Base-by-base conservation (phyloP, 2,329 filamentous ascomycete species). In the Curvularia sp. region DNA sequence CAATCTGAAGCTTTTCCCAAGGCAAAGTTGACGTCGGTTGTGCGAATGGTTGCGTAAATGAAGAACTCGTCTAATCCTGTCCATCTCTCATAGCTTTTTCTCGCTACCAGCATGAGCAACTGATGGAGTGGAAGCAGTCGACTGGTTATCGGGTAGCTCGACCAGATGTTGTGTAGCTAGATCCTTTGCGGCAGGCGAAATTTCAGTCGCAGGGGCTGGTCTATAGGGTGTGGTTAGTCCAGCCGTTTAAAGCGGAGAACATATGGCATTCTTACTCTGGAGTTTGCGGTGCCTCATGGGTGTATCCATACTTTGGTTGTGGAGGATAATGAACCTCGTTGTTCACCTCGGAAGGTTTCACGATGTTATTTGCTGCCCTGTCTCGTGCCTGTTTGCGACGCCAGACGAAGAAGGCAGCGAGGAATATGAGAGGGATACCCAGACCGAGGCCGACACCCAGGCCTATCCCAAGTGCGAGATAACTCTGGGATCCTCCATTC, bases 391-490 rank as follows among this genome's bases (percentile, higher is more conserved):
- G 46, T n/a, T 32, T 55, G 23, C 53, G 47, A 32, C 47, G 53
- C 39, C 30, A 55, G n/a, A 51, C 8, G 39, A 50, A 51, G 18
- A 55, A 50, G 47, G 27, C 47, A 25, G 19, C 6, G 3, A 55
- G 25, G 19, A 55, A 41, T 9, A 38, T 27, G 12, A 19, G 28
- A 13, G 41, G 53, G 38, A 55, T 18, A 3, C 53, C 53, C 9
- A 55, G 21, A 5, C 53, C 47, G 1, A 55, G 39, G 5, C 53
- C 47, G 2, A 55, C 28, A 5, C 53, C 47, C 9, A 55, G 32
- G 19, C 53, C 53, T 19, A 51, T 32, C 13, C 47, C 53, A 7
- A 55, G 39, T 5, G 47, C 47, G 12, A 55, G 28, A 32, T 51
- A 30, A 18, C 46, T 46, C 6, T 9, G 57, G 15, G 61, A 34